Conservation (phyloP, 2,329 filamentous ascomycete species). For the Zymoseptoria tritici region DNA sequence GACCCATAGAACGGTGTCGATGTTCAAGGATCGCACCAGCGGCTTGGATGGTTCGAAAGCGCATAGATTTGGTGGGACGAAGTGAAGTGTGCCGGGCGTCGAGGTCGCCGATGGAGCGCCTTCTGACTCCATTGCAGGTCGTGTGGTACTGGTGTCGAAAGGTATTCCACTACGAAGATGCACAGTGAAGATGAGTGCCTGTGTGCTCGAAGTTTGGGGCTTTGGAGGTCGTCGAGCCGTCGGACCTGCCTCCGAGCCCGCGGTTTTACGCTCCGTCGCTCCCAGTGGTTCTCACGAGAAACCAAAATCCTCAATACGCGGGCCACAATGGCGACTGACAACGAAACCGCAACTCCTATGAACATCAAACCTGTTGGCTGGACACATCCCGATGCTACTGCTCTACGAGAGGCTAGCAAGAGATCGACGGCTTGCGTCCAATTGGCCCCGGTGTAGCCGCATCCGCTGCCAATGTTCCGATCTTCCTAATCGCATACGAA, state of each 20-base stretch:
- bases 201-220: too few species aligned
- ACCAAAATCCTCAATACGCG: too few species aligned
- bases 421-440: not conserved
- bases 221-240: too few species aligned
- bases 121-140: not conserved
- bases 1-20: slow-evolving; percentile 60
- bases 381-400: not conserved
- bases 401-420: not conserved
- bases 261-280: too few species aligned
- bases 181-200: too few species aligned
- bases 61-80: slow-evolving; percentile 34
- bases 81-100: slow-evolving; percentile 34
- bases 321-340: too few species aligned
- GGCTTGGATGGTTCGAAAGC: slow-evolving; percentile 39
- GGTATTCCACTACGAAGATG: not conserved
- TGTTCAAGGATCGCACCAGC: slow-evolving; percentile 22
- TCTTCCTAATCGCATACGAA: not conserved
- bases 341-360: not conserved
- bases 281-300: too few species aligned
- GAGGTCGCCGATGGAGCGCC: slow-evolving; percentile 3
- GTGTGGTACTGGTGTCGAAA: not conserved
- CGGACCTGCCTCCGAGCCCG: too few species aligned
- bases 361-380: not conserved
- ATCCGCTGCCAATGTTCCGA: not conserved
- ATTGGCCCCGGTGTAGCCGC: not conserved